phyloP scores from a whole-genome alignment of 805 yeast genomes.

The Spathaspora arborariae region DNA sequence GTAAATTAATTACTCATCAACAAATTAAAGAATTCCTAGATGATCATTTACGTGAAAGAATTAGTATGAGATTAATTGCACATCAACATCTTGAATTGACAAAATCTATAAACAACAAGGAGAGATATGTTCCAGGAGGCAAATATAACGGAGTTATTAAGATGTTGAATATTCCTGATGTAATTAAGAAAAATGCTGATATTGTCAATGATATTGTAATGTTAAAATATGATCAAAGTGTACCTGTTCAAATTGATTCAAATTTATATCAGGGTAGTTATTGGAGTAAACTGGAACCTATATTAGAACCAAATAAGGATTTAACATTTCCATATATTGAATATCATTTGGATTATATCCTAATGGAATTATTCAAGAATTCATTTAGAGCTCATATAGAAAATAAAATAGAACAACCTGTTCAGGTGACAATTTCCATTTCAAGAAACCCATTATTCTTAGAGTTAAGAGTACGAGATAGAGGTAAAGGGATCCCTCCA shows the following conservation, averaged over 20 bases:
- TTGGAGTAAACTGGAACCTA: slow-evolving; percentile 27
- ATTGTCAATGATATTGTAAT: slow-evolving; percentile 81
- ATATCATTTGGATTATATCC: slow-evolving; percentile 80
- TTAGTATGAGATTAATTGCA: slow-evolving; percentile 80
- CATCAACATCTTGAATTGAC: slow-evolving; percentile 78
- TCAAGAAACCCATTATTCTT: slow-evolving; percentile 38
- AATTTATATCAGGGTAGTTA: slow-evolving; percentile 24
- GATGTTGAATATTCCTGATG: slow-evolving; percentile 57
- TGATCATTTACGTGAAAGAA: slow-evolving; percentile 75
- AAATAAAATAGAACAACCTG: slow-evolving; percentile 40
- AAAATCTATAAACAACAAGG: slow-evolving; percentile 21
- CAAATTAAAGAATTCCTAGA: slow-evolving; percentile 64
- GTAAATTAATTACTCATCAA: slow-evolving; percentile 40
- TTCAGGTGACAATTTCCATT: slow-evolving; percentile 35
- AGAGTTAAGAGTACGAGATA: slow-evolving; percentile 76
- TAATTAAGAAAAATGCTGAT: slow-evolving; percentile 61
- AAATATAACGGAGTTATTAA: slow-evolving; percentile 54
- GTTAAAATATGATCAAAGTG: slow-evolving; percentile 76
- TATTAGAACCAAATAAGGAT: slow-evolving; percentile 34
- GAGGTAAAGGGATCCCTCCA: slow-evolving; percentile 85
- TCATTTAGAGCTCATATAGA: slow-evolving; percentile 88
- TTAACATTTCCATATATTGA: slow-evolving; percentile 72
- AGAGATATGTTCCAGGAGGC: slow-evolving; percentile 55
- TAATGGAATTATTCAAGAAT: slow-evolving; percentile 84
- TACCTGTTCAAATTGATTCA: slow-evolving; percentile 54